These are phyloP conservation scores for Dictyophora rubrovolvata DNA, from an alignment of 768 basidiomycete species.

Conservation along the genomic window DNA sequence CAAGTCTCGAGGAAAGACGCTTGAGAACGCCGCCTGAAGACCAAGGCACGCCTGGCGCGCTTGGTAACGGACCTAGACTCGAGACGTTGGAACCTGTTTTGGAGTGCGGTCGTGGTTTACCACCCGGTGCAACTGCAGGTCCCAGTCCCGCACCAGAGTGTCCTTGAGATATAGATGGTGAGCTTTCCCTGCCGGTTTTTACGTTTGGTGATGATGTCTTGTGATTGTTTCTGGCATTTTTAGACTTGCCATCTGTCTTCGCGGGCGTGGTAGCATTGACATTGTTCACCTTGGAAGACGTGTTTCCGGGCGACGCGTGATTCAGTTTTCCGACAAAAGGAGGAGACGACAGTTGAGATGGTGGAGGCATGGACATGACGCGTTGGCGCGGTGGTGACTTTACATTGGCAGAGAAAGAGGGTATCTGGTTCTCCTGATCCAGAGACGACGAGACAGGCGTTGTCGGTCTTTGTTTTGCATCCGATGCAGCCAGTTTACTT, in stretches of 20 bases:
- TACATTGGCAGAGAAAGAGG: no score
- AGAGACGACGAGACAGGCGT: not conserved
- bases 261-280: slow-evolving; percentile 5
- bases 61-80: slow-evolving; percentile 1
- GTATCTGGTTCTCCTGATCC: not conserved
- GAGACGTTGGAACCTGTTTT: slow-evolving; percentile 12
- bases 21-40: slow-evolving; percentile 8
- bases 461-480: slow-evolving; percentile 11
- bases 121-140: slow-evolving; percentile 16
- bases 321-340: slow-evolving; percentile 11
- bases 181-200: slow-evolving; percentile 5
- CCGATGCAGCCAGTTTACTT: slow-evolving; percentile 12
- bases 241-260: slow-evolving; percentile 10
- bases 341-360: slow-evolving; percentile 16
- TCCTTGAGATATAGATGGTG: not conserved
- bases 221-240: slow-evolving; percentile 13
- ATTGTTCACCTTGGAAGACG: slow-evolving; percentile 5
- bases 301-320: slow-evolving; percentile 12
- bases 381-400: slow-evolving; percentile 28
- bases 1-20: slow-evolving; percentile 2
- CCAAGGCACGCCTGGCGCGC: slow-evolving; percentile 9
- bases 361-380: slow-evolving; percentile 37
- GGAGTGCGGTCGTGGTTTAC: slow-evolving; percentile 16
- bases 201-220: slow-evolving; percentile 17
- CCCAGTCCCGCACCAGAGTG: not conserved